Base-by-base conservation (phyloP, 1,284 basidiomycete species). In the Cryptococcus sp. region DNA sequence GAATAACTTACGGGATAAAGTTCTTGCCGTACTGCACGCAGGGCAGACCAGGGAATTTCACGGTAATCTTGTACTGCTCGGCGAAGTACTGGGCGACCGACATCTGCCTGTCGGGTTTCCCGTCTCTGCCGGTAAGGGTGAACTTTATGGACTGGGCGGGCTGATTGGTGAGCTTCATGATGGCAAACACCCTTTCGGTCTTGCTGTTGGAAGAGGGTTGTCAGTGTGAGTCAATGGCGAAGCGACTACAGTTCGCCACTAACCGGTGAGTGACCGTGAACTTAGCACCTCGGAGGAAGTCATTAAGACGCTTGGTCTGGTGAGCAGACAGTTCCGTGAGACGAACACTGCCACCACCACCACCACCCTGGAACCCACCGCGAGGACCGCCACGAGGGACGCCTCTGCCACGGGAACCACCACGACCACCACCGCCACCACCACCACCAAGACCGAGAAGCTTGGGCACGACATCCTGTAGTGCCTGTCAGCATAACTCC, bases 51-150 rank as follows among this genome's bases (percentile, higher is more conserved):
- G 75, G 76, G 58, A 69, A 68, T 24, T 61, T 63, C 18, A 77
- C 67, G 18, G 53, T 63, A 15, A 66, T 65, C 55, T 71, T 73
- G 66, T 77, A 77, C 24, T 61, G 60, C 49, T 67, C 55, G 61
- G 70, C 70, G 66, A 70, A 78, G 67, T 79, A 79, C 23, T 69
- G 57, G 20, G 67, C 63, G 45, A 79, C 57, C 6, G 62, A 60
- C 36, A 73, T 57, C 50, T 57, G 65, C 46, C 64, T 60, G 57
- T 75, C 71, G 8, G 64, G 52, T 1, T 50, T 56, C 20, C 74
- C 76, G 46, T 76, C 71, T 33, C 56, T 57, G 23, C 70, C 71
- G 40, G 67, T 60, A 21, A 75, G 57, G 44, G 65, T 55, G 57
- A 76, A 77, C 24, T 62, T 70, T 50, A 76, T 59, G 12, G 71